These are phyloP conservation scores for Thermoascus crustaceus DNA, from an alignment of 2,329 filamentous ascomycete species.

Conservation along the genomic window DNA sequence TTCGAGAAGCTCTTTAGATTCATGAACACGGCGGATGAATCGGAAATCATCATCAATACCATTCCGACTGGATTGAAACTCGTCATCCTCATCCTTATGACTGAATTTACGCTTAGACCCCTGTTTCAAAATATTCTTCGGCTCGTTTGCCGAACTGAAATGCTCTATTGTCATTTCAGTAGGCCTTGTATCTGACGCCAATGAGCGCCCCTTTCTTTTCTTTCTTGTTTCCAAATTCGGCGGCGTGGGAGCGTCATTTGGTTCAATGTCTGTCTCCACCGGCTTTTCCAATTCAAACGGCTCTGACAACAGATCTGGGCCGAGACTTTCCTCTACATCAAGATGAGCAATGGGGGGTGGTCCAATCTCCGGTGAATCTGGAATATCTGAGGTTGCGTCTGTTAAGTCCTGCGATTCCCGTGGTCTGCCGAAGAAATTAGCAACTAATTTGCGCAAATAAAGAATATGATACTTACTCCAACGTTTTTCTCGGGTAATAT, in stretches of 20 bases:
- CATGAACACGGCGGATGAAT: constrained; percentile 21
- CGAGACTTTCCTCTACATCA: constrained; percentile 23
- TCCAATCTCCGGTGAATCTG: constrained; percentile 24
- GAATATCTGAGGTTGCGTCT: constrained; percentile 15
- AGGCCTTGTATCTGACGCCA: too few species aligned
- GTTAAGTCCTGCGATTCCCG: constrained; percentile 28
- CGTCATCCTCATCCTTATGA: constrained; percentile 43
- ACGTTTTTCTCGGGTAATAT: constrained; percentile 47
- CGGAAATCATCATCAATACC: constrained; percentile 26
- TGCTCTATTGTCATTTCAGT: too few species aligned
- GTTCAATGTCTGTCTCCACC: constrained; percentile 6
- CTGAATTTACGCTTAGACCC: constrained; percentile 52
- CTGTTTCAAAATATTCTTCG: constrained; percentile 27
- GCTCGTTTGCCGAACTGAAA: too few species aligned
- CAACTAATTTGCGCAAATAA: background rate
- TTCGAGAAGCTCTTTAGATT: constrained; percentile 10
- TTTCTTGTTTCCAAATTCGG: too few species aligned
- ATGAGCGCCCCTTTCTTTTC: too few species aligned
- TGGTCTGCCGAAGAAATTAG: constrained; percentile 16
- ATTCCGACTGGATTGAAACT: constrained; percentile 8
- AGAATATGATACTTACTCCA: constrained; percentile 38
- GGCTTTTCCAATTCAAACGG: background rate
- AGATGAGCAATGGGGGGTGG: constrained; percentile 43
- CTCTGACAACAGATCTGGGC: constrained; percentile 1
- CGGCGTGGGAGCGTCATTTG: too few species aligned